Conservation (phyloP, 768 basidiomycete genomes). For the Xerocomellus intermedius region DNA sequence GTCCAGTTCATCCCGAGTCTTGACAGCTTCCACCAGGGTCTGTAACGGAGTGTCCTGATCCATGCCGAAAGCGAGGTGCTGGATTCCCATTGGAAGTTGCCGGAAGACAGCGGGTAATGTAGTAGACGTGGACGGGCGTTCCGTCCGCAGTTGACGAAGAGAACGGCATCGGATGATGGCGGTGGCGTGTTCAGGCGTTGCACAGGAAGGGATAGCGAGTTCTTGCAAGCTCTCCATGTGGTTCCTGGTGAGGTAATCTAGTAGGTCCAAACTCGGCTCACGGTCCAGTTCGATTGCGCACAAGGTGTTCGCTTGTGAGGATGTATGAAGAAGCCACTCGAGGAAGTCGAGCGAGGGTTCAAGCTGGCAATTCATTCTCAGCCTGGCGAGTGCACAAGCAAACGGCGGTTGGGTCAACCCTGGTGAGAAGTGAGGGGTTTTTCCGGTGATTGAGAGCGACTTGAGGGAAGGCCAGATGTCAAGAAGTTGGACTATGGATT, state of each 20-base stretch:
- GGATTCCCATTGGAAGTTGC: constrained; percentile 46
- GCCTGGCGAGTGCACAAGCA: constrained; percentile 46
- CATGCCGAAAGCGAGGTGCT: constrained; percentile 60
- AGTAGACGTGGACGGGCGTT: constrained; percentile 46
- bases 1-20: constrained; percentile 42
- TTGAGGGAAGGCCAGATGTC: constrained; percentile 59
- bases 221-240: constrained; percentile 51
- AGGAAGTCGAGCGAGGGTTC: constrained; percentile 61
- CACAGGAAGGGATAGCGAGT: constrained; percentile 56
- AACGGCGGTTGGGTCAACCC: constrained; percentile 39
- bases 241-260: constrained; percentile 52
- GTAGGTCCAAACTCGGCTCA: constrained; percentile 52
- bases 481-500: constrained; percentile 59
- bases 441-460: constrained; percentile 57
- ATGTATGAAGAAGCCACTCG: constrained; percentile 67
- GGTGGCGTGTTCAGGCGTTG: constrained; percentile 44
- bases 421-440: constrained; percentile 48
- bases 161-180: constrained; percentile 47
- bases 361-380: constrained; percentile 67
- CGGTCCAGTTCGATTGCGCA: constrained; percentile 56
- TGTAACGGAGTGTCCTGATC: constrained; percentile 55
- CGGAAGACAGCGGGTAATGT: constrained; percentile 41
- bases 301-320: constrained; percentile 42
- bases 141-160: constrained; percentile 56
- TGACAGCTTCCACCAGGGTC: constrained; percentile 55